Evolutionary conservation across 495 filamentous ascomycete species (phyloP).

Genomic region (Penicillium nucicola): DNA sequence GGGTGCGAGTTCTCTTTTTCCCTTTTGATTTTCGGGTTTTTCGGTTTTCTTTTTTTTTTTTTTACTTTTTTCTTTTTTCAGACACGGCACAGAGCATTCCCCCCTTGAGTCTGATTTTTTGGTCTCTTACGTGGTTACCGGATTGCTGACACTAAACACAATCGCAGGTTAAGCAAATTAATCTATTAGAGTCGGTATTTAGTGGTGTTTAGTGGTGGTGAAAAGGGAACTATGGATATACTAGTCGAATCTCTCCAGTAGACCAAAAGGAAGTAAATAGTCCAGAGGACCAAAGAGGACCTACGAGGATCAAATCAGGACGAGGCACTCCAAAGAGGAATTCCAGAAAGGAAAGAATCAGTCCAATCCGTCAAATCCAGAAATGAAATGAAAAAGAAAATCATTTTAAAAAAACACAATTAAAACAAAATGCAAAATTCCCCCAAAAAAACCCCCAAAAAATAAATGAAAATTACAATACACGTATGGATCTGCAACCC

Average conservation of each 20-base stretch:
- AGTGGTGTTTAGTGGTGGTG: too few relatives aligned
- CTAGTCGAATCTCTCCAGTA: too few relatives aligned
- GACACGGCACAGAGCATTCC: conserved; percentile 33
- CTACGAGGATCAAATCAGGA: background rate
- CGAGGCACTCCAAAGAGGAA: too few relatives aligned
- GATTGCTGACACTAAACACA: conserved; percentile 27
- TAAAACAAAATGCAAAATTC: too few relatives aligned
- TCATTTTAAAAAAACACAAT: background rate
- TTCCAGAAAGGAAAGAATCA: too few relatives aligned
- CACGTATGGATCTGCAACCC: conserved; percentile 42
- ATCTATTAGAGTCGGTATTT: too few relatives aligned
- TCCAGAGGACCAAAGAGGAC: too few relatives aligned
- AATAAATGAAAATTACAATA: conserved; percentile 8
- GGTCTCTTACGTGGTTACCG: conserved; percentile 13
- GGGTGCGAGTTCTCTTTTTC: too few relatives aligned
- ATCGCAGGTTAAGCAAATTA: conserved; percentile 6
- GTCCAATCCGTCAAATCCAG: too few relatives aligned
- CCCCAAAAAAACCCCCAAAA: too few relatives aligned
- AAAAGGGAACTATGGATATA: too few relatives aligned
- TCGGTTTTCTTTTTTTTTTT: conserved; percentile 3
- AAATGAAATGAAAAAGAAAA: conserved; percentile 1
- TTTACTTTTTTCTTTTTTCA: conserved; percentile 9
- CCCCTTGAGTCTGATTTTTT: conserved; percentile 20
- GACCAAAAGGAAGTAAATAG: too few relatives aligned
- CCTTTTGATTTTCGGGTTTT: background rate